A percentile compares a stretch with the other conserved stretches of the same genome.
These are phyloP conservation scores for Fusarium sp. DNA, from an alignment of 2,329 filamentous ascomycete genomes.

Conservation along the genomic window DNA sequence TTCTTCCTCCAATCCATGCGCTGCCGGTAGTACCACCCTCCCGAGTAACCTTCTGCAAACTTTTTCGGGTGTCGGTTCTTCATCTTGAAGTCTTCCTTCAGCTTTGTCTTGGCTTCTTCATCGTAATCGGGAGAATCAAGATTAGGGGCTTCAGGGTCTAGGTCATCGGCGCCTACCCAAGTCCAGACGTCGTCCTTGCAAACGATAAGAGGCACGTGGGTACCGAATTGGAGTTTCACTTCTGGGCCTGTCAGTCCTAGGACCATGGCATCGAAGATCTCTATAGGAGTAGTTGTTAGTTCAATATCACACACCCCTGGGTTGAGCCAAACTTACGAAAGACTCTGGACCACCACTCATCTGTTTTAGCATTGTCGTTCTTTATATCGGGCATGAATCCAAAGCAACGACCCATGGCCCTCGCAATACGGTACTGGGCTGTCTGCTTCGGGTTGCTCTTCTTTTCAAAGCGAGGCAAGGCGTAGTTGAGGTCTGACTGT, in stretches of 20 bases:
- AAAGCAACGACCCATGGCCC: background rate
- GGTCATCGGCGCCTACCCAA: background rate
- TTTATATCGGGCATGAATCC: background rate
- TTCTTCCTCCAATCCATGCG: background rate
- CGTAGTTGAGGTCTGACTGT: background rate
- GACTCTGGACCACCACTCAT: background rate
- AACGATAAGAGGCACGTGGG: background rate
- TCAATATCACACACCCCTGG: background rate
- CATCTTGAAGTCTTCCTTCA: background rate
- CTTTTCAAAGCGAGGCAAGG: background rate
- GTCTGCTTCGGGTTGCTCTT: background rate
- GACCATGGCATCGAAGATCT: background rate
- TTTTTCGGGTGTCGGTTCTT: background rate
- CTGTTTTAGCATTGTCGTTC: background rate
- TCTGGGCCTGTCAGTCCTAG: background rate
- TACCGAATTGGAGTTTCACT: background rate
- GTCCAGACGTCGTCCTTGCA: background rate
- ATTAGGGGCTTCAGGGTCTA: background rate
- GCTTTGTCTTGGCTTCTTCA: background rate
- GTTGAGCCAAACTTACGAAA: background rate
- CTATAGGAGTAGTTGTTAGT: background rate
- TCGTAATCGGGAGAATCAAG: background rate
- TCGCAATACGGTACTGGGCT: background rate
- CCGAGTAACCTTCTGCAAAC: background rate
- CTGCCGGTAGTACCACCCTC: background rate